These are phyloP conservation scores for Gaertneriomyces sp. DNA, from an alignment of 192 early-diverging fungal species.

Conservation along the genomic window DNA sequence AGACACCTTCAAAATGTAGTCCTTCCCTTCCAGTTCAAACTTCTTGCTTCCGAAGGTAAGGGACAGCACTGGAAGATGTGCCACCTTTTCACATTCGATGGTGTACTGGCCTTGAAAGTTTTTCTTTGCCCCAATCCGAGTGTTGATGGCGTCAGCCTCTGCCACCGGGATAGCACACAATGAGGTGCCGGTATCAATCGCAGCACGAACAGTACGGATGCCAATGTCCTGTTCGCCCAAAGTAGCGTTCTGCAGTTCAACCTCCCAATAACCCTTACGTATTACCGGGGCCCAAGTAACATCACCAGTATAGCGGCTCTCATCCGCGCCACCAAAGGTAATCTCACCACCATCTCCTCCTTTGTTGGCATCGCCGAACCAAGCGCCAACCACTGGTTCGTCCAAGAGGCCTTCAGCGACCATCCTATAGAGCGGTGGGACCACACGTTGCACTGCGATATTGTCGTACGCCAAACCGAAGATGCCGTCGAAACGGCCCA, in stretches of 20 bases:
- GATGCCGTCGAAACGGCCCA: constrained; percentile 96
- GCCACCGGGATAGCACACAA: constrained; percentile 73
- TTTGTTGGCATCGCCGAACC: constrained; percentile 70
- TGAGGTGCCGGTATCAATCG: constrained; percentile 56
- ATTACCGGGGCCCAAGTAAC: constrained; percentile 76
- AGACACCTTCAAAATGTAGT: constrained; percentile 55
- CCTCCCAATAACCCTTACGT: constrained; percentile 98
- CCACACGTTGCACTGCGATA: constrained; percentile 82
- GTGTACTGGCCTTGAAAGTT: constrained; percentile 85
- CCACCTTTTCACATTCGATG: constrained; percentile 71
- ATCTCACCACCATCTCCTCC: constrained; percentile 79
- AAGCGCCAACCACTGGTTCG: constrained; percentile 87
- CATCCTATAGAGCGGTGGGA: constrained; percentile 95
- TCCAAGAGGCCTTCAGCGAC: constrained; percentile 72
- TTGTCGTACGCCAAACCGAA: constrained; percentile 62
- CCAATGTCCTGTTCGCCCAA: constrained; percentile 72
- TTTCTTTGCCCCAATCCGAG: constrained; percentile 88
- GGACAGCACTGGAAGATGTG: constrained; percentile 69
- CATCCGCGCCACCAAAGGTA: constrained; percentile 80
- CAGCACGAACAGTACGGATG: constrained; percentile 25
- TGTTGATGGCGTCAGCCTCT: constrained; percentile 86
- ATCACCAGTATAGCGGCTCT: constrained; percentile 62
- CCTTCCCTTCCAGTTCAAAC: constrained; percentile 63
- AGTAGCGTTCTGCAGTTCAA: constrained; percentile 72
- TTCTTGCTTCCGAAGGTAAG: constrained; percentile 73